These are phyloP conservation scores for Ehretia macrophylla DNA, from an alignment of 257 asterid species.

Conservation along the genomic window DNA sequence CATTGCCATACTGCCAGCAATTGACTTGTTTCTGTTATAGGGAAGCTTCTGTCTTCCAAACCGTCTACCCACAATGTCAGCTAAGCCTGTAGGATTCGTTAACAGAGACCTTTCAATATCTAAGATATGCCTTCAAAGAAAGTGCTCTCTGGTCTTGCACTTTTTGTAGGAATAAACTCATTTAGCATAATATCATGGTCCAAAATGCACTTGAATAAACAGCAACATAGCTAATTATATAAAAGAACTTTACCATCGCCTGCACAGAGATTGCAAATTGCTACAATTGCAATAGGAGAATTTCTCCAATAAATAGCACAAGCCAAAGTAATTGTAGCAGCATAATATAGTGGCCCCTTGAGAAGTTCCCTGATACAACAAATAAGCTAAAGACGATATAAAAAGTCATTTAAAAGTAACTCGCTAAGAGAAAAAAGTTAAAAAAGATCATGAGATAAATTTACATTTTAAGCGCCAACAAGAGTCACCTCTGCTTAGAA, in stretches of 20 bases:
- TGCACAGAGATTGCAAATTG: constrained; percentile 86
- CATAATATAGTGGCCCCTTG: constrained; percentile 93
- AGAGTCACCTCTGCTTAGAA: too few relatives aligned
- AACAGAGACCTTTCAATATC: not conserved
- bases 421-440: too few relatives aligned
- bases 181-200: not conserved
- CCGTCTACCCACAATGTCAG: constrained; percentile 83
- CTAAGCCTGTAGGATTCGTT: constrained; percentile 48
- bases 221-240: not conserved
- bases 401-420: constrained; percentile 14
- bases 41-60: constrained; percentile 77
- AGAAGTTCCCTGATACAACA: constrained; percentile 71
- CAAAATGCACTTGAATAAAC: not conserved
- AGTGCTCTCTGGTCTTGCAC: not conserved
- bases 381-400: constrained; percentile 9
- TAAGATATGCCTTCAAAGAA: not conserved
- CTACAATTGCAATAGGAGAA: constrained; percentile 81
- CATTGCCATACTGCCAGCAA: constrained; percentile 72
- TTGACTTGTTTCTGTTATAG: constrained; percentile 68
- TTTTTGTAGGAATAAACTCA: not conserved
- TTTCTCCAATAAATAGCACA: constrained; percentile 82
- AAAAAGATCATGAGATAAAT: too few relatives aligned
- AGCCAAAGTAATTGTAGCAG: constrained; percentile 68
- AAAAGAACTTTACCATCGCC: constrained; percentile 70
- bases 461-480: too few relatives aligned